Base-by-base conservation (phyloP, 2,329 filamentous ascomycete species). In the Xylaria sp. region DNA sequence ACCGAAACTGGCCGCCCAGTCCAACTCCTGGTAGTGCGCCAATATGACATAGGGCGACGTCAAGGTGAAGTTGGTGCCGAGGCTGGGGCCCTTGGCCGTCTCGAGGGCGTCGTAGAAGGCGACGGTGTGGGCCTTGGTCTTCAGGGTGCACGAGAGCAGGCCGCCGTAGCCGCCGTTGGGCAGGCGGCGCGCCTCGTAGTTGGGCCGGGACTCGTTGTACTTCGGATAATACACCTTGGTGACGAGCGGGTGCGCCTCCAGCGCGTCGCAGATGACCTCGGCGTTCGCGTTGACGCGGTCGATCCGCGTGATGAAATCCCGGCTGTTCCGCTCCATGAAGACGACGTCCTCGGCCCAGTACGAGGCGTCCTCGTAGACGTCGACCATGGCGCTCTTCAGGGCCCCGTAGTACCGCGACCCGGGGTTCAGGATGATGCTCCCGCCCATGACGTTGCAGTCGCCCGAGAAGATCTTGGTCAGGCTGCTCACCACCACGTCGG, bases 371-470 rank as follows among this genome's bases (percentile, higher is more conserved):
- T 97, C 93, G 78, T 92, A 96, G 51, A 92, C 88, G 9, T 80
- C 78, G 4, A 82, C 81, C 78, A 93, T 88, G n/a, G 85, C 84
- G 5, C 83, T 77, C 77, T 93, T 95, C n/a, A 99, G 80, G 0
- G 81, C 74, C 2, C 79, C 64, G 79, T 97, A 97, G 81, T 91
- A 92, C 54, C 82, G 88, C n/a, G 90, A 84, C 65, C 90, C 87
- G 0, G 88, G 88, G 75, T 90, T 90, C 54, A 90, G 78, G 63
- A 90, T 87, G 54, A 86, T 82, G 72, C 90, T 92, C 65, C 96
- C 96, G 67, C 94, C 96, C 95, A 98, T 98, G 73, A 99, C 96
- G 79, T 99, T 98, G 79, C 93, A 96, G 80, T 97, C 96, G 59
- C 96, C 96, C 65, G 93, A 97, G 82, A 99, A 99, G 63, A 98